Conservation (phyloP, 208 protist species). For the Acanthamoeba triangularis region DNA sequence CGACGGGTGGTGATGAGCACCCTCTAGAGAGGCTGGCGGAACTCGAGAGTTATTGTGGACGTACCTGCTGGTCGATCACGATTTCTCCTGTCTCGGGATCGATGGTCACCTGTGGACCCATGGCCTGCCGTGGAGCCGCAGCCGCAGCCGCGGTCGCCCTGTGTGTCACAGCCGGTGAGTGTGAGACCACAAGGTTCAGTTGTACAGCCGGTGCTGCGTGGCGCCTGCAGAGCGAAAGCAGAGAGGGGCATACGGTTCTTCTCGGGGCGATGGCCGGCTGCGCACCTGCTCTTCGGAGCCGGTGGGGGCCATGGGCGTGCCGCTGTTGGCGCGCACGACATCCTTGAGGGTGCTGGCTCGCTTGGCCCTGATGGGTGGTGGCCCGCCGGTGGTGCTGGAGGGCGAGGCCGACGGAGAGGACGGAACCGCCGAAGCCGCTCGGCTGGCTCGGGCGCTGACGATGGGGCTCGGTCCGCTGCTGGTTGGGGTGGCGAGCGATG, state of each 20-base stretch:
- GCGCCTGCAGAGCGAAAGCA: not conserved
- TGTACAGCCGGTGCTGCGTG: not conserved
- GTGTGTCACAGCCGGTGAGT: not conserved
- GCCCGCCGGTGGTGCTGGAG: not conserved
- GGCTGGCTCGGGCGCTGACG: slow-evolving; percentile 25
- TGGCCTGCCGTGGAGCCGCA: not conserved
- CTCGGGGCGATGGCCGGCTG: not conserved
- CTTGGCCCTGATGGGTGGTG: not conserved
- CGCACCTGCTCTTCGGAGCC: slow-evolving; percentile 34
- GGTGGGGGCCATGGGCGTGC: slow-evolving; percentile 2
- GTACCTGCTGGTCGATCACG: slow-evolving; percentile 50
- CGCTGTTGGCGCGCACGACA: slow-evolving; percentile 38
- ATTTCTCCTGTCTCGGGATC: slow-evolving; percentile 44
- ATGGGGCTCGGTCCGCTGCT: not conserved
- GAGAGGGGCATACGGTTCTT: not conserved
- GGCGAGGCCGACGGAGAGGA: not conserved
- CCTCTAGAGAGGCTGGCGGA: not conserved
- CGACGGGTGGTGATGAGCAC: not conserved
- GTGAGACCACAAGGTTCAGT: too few relatives aligned
- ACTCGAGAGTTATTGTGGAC: not conserved
- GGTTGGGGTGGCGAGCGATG: not conserved
- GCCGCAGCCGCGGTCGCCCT: not conserved
- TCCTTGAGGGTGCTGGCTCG: slow-evolving; percentile 63
- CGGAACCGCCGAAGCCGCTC: not conserved
- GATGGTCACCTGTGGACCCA: slow-evolving; percentile 43